Percentiles rank a stretch among this genome's conserved stretches.
Evolutionary conservation across 176 grass and related monocot genomes (phyloP).

Genomic region (Otatea glauca): DNA sequence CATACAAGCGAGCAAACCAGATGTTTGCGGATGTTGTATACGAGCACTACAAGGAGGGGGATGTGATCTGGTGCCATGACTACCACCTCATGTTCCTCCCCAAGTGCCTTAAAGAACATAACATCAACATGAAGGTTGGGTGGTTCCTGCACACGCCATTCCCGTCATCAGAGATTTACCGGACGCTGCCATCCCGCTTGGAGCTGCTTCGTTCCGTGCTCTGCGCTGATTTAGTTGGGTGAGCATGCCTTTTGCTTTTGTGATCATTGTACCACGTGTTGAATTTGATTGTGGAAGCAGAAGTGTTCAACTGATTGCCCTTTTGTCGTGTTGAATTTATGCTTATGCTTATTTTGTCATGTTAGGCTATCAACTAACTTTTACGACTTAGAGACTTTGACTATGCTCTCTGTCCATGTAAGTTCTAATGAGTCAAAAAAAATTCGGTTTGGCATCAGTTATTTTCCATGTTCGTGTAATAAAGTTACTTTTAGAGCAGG

Average conservation of each 20-base stretch:
- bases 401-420: constrained; percentile 2
- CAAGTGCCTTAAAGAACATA: constrained; percentile 91
- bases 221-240: constrained; percentile 98
- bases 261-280: constrained; percentile 15
- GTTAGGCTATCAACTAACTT: constrained; percentile 1
- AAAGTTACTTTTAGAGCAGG: constrained; percentile 14
- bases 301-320: neutral
- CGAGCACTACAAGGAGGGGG: constrained; percentile 95
- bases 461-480: constrained; percentile 36
- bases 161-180: constrained; percentile 95
- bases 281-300: constrained; percentile 25
- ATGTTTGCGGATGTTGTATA: constrained; percentile 99
- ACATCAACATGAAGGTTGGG: constrained; percentile 98
- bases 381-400: constrained; percentile 18
- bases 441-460: neutral
- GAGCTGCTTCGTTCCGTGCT: constrained; percentile 94
- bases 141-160: constrained; percentile 99
- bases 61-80: constrained; percentile 99
- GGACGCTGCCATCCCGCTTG: constrained; percentile 86
- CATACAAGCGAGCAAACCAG: constrained; percentile 96
- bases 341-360: neutral
- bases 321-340: constrained; percentile 32
- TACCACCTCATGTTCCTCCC: constrained; percentile 99
- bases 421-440: neutral
- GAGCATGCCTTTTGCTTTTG: constrained; percentile 43